phyloP scores from a whole-genome alignment of 148 eudicot species.

The Rhododendron henanense region DNA sequence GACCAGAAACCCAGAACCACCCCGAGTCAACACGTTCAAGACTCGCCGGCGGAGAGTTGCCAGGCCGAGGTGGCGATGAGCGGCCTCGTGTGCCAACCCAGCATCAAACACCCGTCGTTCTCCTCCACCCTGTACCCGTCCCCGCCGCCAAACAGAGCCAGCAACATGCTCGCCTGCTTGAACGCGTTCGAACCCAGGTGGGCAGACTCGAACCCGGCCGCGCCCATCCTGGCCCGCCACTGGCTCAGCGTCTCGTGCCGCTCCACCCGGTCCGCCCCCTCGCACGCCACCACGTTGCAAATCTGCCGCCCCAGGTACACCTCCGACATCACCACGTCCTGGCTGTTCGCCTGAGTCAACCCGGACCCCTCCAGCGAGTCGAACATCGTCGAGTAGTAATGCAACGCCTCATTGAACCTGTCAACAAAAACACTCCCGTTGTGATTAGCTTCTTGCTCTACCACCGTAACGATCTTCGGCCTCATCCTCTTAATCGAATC shows the following conservation, averaged over 20 bases:
- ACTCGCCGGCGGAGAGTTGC: conserved; percentile 41
- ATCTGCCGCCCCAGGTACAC: conserved; percentile 80
- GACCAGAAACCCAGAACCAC: not conserved
- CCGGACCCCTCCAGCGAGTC: conserved; percentile 76
- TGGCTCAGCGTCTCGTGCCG: conserved; percentile 75
- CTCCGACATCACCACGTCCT: conserved; percentile 77
- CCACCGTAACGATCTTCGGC: conserved; percentile 74
- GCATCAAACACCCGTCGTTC: conserved; percentile 69
- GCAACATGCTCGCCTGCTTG: conserved; percentile 73
- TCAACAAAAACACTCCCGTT: conserved; percentile 61
- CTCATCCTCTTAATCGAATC: conserved; percentile 49
- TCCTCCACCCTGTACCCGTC: conserved; percentile 93
- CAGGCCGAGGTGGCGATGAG: conserved; percentile 96
- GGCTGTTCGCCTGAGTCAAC: conserved; percentile 24
- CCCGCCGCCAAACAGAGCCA: conserved; percentile 64
- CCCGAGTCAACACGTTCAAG: conserved; percentile 16
- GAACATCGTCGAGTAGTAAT: conserved; percentile 84
- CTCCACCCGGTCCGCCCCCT: conserved; percentile 75
- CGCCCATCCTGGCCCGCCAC: conserved; percentile 58
- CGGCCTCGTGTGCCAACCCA: conserved; percentile 91
- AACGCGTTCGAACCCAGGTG: conserved; percentile 85
- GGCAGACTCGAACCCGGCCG: conserved; percentile 65
- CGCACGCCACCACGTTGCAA: conserved; percentile 89
- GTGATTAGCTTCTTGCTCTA: conserved; percentile 83
- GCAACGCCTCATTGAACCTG: conserved; percentile 74